A percentile compares a stretch with the other conserved stretches of the same genome.
Conservation (phyloP, 164 flowering plant species). For the Nelumbo lutea region DNA sequence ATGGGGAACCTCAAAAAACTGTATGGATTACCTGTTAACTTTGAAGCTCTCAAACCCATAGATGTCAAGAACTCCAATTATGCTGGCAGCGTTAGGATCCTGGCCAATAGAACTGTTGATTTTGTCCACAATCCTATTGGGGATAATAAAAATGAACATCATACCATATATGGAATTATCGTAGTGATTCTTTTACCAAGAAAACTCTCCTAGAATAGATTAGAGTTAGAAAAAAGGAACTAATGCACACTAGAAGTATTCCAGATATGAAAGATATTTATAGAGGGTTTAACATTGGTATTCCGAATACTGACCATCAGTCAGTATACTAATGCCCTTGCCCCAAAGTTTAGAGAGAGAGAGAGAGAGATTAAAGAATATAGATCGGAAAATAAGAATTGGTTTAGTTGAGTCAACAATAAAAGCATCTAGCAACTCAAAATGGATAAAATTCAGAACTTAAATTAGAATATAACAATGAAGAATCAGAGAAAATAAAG, state of each 20-base stretch:
- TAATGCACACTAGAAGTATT: neutral
- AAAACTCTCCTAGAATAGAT: neutral
- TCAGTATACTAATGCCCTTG: too few relatives aligned
- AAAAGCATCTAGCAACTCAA: too few relatives aligned
- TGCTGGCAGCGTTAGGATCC: conserved; percentile 56
- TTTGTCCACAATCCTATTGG: conserved; percentile 73
- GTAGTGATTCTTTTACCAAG: neutral
- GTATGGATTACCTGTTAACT: conserved; percentile 53
- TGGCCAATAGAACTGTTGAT: conserved; percentile 80
- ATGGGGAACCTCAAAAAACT: neutral
- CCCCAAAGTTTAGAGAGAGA: too few relatives aligned
- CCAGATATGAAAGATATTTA: too few relatives aligned
- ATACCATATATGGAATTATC: neutral
- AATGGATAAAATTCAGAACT: too few relatives aligned
- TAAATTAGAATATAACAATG: too few relatives aligned
- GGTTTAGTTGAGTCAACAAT: too few relatives aligned
- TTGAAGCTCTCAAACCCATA: conserved; percentile 94
- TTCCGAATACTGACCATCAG: too few relatives aligned
- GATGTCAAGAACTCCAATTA: conserved; percentile 85
- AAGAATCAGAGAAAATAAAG: too few relatives aligned
- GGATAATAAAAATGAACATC: conserved; percentile 8
- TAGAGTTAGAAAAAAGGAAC: neutral
- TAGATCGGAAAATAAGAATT: too few relatives aligned
- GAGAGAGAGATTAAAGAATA: too few relatives aligned
- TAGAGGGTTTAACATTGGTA: too few relatives aligned